These are phyloP conservation scores for Rhazya stricta DNA, from an alignment of 257 asterid species.

Conservation along the genomic window DNA sequence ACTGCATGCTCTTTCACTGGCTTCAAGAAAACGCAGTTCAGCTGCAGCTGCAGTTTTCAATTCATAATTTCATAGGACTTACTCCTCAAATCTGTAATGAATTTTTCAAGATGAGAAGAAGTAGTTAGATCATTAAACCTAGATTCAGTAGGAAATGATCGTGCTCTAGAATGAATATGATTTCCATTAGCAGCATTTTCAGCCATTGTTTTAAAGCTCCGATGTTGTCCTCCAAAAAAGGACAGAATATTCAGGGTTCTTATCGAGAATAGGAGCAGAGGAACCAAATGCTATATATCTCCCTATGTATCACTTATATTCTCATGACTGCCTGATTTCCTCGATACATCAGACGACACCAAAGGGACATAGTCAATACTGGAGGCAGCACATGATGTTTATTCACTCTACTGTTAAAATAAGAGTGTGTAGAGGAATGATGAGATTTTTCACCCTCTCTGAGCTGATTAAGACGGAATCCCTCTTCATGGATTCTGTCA, in stretches of 20 bases:
- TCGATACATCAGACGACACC: slow-evolving; percentile 44
- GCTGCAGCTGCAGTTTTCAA: slow-evolving; percentile 66
- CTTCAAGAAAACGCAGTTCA: slow-evolving; percentile 66
- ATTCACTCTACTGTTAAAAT: slow-evolving; percentile 83
- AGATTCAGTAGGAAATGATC: slow-evolving; percentile 43
- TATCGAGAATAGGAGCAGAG: slow-evolving; percentile 21
- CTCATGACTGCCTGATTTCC: slow-evolving; percentile 41
- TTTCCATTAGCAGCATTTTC: slow-evolving; percentile 45
- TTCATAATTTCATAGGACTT: slow-evolving; percentile 44
- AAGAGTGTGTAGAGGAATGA: slow-evolving; percentile 63
- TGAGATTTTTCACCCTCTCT: slow-evolving; percentile 43
- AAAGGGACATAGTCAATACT: slow-evolving; percentile 60
- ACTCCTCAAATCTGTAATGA: slow-evolving; percentile 49
- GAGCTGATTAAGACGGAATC: slow-evolving; percentile 17
- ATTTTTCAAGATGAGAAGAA: slow-evolving; percentile 56
- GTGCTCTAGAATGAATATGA: slow-evolving; percentile 35
- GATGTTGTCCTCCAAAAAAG: slow-evolving; percentile 32
- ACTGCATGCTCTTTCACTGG: slow-evolving; percentile 80
- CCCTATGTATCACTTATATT: slow-evolving; percentile 35
- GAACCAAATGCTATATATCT: slow-evolving; percentile 32
- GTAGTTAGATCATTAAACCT: slow-evolving; percentile 47
- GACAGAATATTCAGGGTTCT: slow-evolving; percentile 30
- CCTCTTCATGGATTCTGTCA: slow-evolving; percentile 33
- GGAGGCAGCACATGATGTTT: slow-evolving; percentile 77
- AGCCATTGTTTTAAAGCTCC: slow-evolving; percentile 41